These are phyloP conservation scores for Spathaspora arborariae DNA, from an alignment of 805 yeast genomes.

Conservation along the genomic window DNA sequence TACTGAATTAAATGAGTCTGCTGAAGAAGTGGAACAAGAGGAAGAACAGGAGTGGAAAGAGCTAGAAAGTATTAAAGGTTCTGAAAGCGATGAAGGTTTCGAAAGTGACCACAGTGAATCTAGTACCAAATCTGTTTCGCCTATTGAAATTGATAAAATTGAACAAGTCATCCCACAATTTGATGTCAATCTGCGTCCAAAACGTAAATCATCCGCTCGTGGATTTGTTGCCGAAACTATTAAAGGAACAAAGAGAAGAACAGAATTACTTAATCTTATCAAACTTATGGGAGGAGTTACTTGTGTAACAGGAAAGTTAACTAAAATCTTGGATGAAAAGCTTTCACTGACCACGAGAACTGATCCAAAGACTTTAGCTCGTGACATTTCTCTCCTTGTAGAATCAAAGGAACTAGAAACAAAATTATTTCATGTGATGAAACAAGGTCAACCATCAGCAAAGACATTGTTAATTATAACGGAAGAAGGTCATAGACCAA, in stretches of 20 bases:
- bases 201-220: neutral
- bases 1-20: neutral
- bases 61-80: neutral
- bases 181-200: neutral
- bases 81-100: neutral
- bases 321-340: constrained; percentile 27
- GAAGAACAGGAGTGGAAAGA: constrained; percentile 1
- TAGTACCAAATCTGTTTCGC: neutral
- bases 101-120: neutral
- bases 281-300: constrained; percentile 37
- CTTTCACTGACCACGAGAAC: constrained; percentile 27
- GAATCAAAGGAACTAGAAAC: constrained; percentile 18
- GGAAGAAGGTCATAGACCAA: constrained; percentile 24
- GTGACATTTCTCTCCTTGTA: constrained; percentile 32
- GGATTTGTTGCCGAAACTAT: constrained; percentile 6
- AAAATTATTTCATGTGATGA: constrained; percentile 19
- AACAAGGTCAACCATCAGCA: constrained; percentile 24
- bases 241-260: constrained; percentile 28
- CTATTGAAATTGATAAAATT: neutral
- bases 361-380: constrained; percentile 35
- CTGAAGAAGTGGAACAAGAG: neutral
- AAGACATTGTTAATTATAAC: constrained; percentile 30
- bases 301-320: constrained; percentile 29
- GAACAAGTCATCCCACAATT: neutral
- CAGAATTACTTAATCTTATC: constrained; percentile 25